Conservation (phyloP, 257 asterid genomes). For the Striga asiatica region DNA sequence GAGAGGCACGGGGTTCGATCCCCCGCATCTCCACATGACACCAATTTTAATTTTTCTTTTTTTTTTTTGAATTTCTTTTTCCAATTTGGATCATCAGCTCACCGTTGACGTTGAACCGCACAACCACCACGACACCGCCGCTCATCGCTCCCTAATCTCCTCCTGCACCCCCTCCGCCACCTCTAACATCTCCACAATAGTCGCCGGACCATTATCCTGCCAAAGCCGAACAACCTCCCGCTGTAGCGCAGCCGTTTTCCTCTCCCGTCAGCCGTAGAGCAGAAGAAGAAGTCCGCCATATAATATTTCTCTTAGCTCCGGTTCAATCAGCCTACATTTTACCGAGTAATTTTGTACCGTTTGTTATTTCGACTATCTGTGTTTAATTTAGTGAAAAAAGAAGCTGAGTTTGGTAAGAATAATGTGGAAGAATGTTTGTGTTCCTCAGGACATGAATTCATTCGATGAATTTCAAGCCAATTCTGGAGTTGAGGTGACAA, state of each 20-base stretch:
- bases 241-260: constrained; percentile 41
- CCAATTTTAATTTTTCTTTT: neutral
- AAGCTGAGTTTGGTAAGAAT: neutral
- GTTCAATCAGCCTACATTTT: constrained; percentile 12
- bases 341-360: neutral
- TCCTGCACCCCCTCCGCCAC: constrained; percentile 19
- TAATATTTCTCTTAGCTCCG: constrained; percentile 80
- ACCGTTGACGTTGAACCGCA: no score
- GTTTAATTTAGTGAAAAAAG: neutral
- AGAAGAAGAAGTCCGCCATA: constrained; percentile 78
- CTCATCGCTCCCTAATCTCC: constrained; percentile 20
- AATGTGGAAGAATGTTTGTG: neutral
- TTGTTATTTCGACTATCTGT: neutral
- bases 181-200: neutral
- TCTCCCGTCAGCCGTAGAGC: no score
- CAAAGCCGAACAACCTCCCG: constrained; percentile 31
- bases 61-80: neutral
- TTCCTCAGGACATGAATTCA: neutral
- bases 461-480: neutral
- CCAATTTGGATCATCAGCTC: neutral
- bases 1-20: constrained; percentile 98
- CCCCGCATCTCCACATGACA: constrained; percentile 71
- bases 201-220: neutral
- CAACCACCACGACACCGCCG: constrained; percentile 32
- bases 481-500: neutral